Conservation (phyloP, 306 rosid genomes). For the Dalbergia oliveri region DNA sequence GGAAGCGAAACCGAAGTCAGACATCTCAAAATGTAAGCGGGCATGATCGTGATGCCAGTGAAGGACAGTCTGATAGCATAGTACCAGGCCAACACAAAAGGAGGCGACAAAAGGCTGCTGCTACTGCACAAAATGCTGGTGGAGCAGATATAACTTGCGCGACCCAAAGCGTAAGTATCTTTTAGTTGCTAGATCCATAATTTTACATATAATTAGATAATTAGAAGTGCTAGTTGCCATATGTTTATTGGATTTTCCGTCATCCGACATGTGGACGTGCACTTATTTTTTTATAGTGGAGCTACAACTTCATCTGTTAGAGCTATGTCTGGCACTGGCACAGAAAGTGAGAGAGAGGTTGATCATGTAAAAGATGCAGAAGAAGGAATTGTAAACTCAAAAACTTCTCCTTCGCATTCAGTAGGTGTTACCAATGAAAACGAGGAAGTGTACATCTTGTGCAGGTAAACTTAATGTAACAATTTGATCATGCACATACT, state of each 20-base stretch:
- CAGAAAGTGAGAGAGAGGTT: conserved; percentile 62
- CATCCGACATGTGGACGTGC: conserved; percentile 39
- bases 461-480: conserved; percentile 59
- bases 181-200: background rate
- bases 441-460: conserved; percentile 65
- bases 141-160: conserved; percentile 84
- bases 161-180: conserved; percentile 67
- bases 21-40: conserved; percentile 72
- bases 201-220: background rate
- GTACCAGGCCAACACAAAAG: conserved; percentile 66
- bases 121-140: conserved; percentile 60
- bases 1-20: conserved; percentile 71
- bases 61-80: conserved; percentile 70
- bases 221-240: background rate
- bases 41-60: conserved; percentile 70
- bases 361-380: conserved; percentile 53
- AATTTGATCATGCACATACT: conserved; percentile 9
- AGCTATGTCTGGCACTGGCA: conserved; percentile 55
- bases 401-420: conserved; percentile 65
- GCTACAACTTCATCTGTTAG: conserved; percentile 59
- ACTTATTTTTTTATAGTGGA: conserved; percentile 55
- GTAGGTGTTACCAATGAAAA: conserved; percentile 71
- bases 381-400: conserved; percentile 52
- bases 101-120: conserved; percentile 65
- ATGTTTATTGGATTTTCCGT: conserved; percentile 11